phyloP scores from a whole-genome alignment of 2,329 filamentous ascomycete genomes.

The Truncatella angustata region DNA sequence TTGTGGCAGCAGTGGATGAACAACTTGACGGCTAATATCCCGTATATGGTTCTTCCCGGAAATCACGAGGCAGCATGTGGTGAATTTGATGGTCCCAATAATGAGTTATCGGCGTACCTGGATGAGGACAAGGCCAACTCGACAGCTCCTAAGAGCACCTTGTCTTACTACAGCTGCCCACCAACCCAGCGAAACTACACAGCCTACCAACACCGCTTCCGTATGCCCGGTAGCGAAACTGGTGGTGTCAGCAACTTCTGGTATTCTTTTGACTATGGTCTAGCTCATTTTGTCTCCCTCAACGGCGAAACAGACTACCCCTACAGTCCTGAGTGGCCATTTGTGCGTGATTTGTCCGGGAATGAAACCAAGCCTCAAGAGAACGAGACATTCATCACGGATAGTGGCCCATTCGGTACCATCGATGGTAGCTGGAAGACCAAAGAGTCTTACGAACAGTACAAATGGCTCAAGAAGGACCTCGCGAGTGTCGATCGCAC shows the following conservation, averaged over 20 bases:
- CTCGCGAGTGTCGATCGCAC: conserved; percentile 54
- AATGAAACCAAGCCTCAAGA: neutral
- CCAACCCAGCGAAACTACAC: conserved; percentile 38
- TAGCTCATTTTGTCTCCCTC: conserved; percentile 53
- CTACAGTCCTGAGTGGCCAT: conserved; percentile 42
- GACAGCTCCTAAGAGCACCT: conserved; percentile 41
- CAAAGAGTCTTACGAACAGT: conserved; percentile 39
- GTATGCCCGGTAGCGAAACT: conserved; percentile 41
- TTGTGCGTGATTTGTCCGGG: conserved; percentile 37
- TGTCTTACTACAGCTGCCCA: conserved; percentile 28
- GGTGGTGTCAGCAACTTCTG: conserved; percentile 52
- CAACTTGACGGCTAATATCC: conserved; percentile 50
- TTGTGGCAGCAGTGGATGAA: conserved; percentile 55
- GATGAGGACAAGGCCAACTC: conserved; percentile 30
- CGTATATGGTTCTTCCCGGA: conserved; percentile 57
- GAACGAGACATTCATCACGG: conserved; percentile 10
- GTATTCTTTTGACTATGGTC: conserved; percentile 60
- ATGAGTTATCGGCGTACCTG: conserved; percentile 18
- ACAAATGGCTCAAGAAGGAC: conserved; percentile 54
- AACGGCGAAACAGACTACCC: conserved; percentile 57
- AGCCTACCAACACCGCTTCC: conserved; percentile 43
- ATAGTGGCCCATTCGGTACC: conserved; percentile 49
- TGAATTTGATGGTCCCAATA: conserved; percentile 43
- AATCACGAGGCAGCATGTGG: conserved; percentile 59
- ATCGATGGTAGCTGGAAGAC: conserved; percentile 16